Conservation (phyloP, 2,329 filamentous ascomycete genomes). For the Hymenoscyphus salicellus region DNA sequence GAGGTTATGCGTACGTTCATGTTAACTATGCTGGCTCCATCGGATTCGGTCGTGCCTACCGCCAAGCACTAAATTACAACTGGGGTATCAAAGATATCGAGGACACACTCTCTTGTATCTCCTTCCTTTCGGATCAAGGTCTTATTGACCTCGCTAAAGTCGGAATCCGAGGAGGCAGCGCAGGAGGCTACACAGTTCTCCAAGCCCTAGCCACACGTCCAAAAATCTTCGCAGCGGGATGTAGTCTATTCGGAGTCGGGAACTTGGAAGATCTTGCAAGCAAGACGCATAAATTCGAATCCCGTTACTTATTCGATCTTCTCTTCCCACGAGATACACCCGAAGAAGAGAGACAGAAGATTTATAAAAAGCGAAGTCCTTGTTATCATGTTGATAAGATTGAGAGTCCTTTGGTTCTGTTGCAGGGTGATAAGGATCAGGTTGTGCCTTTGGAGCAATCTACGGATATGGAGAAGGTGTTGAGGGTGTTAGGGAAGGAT, state of each 20-base stretch:
- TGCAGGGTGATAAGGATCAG: conserved; percentile 54
- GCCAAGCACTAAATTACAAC: conserved; percentile 46
- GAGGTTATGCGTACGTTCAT: conserved; percentile 50
- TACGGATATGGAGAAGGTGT: conserved; percentile 48
- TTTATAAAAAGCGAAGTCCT: conserved; percentile 48
- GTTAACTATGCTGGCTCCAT: conserved; percentile 54
- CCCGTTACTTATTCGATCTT: conserved; percentile 48
- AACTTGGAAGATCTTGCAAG: conserved; percentile 46
- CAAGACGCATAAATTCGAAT: conserved; percentile 57
- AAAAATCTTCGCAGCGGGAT: conserved; percentile 47
- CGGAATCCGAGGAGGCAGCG: conserved; percentile 50
- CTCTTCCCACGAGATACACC: conserved; percentile 39
- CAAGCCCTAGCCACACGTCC: conserved; percentile 48
- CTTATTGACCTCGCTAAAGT: conserved; percentile 37
- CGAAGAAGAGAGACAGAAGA: conserved; percentile 40
- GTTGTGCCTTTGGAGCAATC: conserved; percentile 59
- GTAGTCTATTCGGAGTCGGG: conserved; percentile 50
- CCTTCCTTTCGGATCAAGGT: conserved; percentile 40
- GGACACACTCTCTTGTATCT: conserved; percentile 48
- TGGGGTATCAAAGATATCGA: conserved; percentile 52
- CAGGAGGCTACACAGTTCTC: conserved; percentile 54
- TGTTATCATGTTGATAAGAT: conserved; percentile 48
- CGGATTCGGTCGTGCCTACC: conserved; percentile 50
- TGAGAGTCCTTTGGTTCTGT: conserved; percentile 49
- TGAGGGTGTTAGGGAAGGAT: conserved; percentile 42